A percentile compares a stretch with the other conserved stretches of the same genome.
Conservation (phyloP, 208 protist species). For the Acanthamoeba lenticulata region DNA sequence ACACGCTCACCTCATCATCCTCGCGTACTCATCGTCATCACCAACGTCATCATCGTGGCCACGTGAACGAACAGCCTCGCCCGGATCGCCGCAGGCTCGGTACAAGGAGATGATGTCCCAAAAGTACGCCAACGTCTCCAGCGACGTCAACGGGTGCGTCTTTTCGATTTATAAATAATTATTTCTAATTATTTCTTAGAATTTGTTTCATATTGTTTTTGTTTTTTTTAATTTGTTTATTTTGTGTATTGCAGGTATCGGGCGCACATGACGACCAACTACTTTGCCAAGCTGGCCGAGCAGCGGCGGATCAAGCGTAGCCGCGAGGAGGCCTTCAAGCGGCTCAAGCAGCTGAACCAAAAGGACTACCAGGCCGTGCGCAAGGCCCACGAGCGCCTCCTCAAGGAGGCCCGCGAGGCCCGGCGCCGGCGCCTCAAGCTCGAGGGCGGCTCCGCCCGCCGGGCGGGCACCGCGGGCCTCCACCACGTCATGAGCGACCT, state of each 20-base stretch:
- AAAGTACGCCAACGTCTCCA: constrained; percentile 19
- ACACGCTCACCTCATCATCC: neutral
- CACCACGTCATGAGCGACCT: neutral
- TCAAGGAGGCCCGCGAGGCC: constrained; percentile 6
- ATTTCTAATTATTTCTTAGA: no score
- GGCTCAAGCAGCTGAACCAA: neutral
- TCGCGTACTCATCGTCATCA: neutral
- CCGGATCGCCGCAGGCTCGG: neutral
- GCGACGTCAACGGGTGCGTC: neutral
- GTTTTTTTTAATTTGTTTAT: no score
- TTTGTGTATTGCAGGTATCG: neutral
- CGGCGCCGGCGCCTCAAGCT: neutral
- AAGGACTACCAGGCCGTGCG: constrained; percentile 6
- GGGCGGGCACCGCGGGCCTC: neutral
- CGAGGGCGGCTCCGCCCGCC: neutral
- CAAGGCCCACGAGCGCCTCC: constrained; percentile 26
- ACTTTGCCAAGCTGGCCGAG: neutral
- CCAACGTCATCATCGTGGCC: neutral
- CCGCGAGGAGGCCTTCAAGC: neutral
- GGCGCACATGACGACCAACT: neutral
- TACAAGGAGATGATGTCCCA: constrained; percentile 33
- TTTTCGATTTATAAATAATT: no score
- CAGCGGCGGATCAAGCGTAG: constrained; percentile 6
- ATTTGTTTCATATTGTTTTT: no score
- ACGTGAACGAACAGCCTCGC: neutral